Conservation (phyloP, 768 basidiomycete genomes). For the Naganishia kalamii region DNA sequence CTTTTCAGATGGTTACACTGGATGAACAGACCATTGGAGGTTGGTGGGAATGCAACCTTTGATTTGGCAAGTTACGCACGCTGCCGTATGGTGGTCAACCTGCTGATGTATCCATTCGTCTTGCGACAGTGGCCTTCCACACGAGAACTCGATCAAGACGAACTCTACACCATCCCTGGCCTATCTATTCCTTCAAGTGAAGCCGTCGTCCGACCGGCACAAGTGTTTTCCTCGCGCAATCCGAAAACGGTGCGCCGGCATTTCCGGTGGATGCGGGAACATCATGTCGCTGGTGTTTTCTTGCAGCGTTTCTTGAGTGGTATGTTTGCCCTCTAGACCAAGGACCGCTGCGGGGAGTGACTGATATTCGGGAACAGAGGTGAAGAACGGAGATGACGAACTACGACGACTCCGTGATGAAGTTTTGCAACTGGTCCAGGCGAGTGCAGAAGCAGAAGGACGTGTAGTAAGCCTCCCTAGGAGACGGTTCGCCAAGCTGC, state of each 20-base stretch:
- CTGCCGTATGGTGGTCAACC: no score
- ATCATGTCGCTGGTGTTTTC: conserved; percentile 73
- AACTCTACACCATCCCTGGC: conserved; percentile 65
- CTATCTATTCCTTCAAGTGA: conserved; percentile 51
- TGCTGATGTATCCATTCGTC: not conserved
- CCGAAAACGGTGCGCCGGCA: conserved; percentile 65
- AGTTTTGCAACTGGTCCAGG: conserved; percentile 62
- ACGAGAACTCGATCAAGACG: conserved; percentile 47
- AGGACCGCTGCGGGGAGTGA: not conserved
- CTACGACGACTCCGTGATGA: conserved; percentile 65
- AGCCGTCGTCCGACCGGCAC: conserved; percentile 56
- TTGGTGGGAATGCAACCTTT: conserved; percentile 64
- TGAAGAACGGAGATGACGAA: conserved; percentile 43
- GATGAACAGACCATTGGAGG: conserved; percentile 62
- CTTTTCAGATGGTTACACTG: conserved; percentile 64
- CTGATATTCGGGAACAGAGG: conserved; percentile 17
- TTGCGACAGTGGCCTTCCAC: conserved; percentile 20
- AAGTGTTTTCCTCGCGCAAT: conserved; percentile 72
- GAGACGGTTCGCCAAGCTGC: not conserved
- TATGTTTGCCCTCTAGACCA: not conserved
- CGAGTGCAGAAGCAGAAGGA: conserved; percentile 72
- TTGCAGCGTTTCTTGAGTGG: conserved; percentile 65
- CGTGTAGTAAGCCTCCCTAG: conserved; percentile 51
- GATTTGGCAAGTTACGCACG: conserved; percentile 51
- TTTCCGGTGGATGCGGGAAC: conserved; percentile 77